These are phyloP conservation scores for Verruconis gallopava DNA, from an alignment of 2,329 filamentous ascomycete genomes.

Conservation along the genomic window DNA sequence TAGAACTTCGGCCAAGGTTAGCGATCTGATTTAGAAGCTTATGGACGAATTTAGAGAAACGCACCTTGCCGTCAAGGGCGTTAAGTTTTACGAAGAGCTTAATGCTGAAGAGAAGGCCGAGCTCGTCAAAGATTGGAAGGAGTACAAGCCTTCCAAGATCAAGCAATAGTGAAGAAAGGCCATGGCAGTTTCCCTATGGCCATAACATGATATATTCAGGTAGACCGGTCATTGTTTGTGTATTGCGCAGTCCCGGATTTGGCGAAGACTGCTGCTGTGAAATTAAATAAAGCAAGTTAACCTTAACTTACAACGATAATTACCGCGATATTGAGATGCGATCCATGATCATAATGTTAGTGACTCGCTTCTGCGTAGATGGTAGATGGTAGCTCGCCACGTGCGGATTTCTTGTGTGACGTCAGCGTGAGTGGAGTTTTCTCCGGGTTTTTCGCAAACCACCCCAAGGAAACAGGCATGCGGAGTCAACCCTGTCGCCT, in stretches of 20 bases:
- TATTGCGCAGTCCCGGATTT: slow-evolving; percentile 2
- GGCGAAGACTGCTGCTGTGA: slow-evolving; percentile 1
- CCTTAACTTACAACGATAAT: slow-evolving; percentile 3
- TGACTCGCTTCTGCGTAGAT: slow-evolving; percentile 1
- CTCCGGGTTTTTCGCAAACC: neutral
- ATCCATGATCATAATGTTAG: neutral
- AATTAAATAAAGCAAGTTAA: slow-evolving; percentile 1
- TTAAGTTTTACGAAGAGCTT: slow-evolving; percentile 6
- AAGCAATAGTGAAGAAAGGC: slow-evolving; percentile 2
- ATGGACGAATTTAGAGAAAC: slow-evolving; percentile 7
- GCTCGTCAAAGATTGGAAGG: slow-evolving; percentile 5
- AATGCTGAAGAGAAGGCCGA: slow-evolving; percentile 8
- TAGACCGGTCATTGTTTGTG: slow-evolving; percentile 5
- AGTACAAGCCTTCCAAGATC: slow-evolving; percentile 8
- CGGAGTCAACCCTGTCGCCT: neutral
- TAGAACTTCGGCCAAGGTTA: slow-evolving; percentile 7
- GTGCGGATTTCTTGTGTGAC: neutral
- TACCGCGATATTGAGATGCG: neutral
- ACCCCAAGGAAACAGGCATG: neutral
- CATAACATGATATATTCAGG: slow-evolving; percentile 1
- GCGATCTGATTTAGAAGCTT: slow-evolving; percentile 7
- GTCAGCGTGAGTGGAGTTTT: neutral
- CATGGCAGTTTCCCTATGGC: slow-evolving; percentile 5
- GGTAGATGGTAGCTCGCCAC: slow-evolving; percentile 1
- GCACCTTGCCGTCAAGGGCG: slow-evolving; percentile 7